These are phyloP conservation scores for Sophora flavescens DNA, from an alignment of 306 rosid species.

Conservation along the genomic window DNA sequence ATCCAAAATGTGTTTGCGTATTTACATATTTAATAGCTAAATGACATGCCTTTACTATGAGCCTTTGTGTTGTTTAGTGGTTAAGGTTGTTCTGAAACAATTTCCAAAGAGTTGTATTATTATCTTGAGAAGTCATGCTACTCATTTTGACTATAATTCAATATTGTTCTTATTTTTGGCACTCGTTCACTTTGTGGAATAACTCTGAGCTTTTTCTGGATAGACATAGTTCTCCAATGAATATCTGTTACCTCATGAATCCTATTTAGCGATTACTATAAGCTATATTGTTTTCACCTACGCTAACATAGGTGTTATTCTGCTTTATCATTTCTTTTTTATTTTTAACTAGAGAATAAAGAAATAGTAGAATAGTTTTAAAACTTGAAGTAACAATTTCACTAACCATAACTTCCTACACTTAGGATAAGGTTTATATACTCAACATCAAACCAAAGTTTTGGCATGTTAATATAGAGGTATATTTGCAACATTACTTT, in stretches of 20 bases:
- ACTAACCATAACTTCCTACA: slow-evolving; percentile 15
- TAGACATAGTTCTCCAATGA: slow-evolving; percentile 31
- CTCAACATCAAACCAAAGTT: slow-evolving; percentile 18
- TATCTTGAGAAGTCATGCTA: slow-evolving; percentile 12
- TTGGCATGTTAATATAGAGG: slow-evolving; percentile 34
- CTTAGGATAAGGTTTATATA: slow-evolving; percentile 28
- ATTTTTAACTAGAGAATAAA: neutral
- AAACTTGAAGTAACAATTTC: neutral
- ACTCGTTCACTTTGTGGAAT: slow-evolving; percentile 4
- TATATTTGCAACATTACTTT: neutral
- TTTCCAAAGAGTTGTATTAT: neutral
- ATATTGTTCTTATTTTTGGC: neutral
- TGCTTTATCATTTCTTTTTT: neutral
- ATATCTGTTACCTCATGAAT: neutral
- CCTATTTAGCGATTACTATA: neutral
- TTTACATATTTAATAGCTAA: neutral
- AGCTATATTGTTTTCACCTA: neutral
- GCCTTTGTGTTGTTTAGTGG: too few species aligned
- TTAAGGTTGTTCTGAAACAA: slow-evolving; percentile 18
- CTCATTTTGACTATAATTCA: neutral
- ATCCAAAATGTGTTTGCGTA: neutral
- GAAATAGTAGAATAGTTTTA: neutral
- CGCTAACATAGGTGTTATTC: neutral
- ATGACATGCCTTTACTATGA: too few species aligned
- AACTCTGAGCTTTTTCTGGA: neutral